Conservation (phyloP, 2,329 filamentous ascomycete species). For the Monosporascus ibericus region DNA sequence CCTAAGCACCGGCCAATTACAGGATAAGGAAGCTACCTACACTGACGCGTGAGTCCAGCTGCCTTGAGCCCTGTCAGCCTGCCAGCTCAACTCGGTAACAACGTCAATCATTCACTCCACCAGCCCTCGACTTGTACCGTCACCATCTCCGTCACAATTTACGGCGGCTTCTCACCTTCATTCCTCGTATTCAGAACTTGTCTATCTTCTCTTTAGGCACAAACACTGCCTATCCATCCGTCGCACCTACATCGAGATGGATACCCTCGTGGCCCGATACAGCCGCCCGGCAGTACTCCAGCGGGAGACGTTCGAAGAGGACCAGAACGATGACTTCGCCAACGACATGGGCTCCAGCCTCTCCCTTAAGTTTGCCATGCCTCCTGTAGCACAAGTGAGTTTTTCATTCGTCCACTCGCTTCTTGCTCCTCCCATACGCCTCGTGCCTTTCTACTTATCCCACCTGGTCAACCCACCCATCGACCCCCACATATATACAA, state of each 20-base stretch:
- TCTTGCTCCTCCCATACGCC: background rate
- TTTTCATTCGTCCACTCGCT: background rate
- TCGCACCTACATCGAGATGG: slow-evolving; percentile 52
- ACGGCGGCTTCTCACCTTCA: slow-evolving; percentile 1
- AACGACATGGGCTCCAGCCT: slow-evolving; percentile 66
- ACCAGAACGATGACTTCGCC: slow-evolving; percentile 69
- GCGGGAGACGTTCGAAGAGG: slow-evolving; percentile 64
- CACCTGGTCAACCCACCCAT: background rate
- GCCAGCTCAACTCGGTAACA: background rate
- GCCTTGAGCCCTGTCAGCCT: slow-evolving; percentile 18
- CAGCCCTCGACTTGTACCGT: slow-evolving; percentile 6
- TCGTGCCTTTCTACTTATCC: background rate
- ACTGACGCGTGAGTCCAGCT: slow-evolving; percentile 25
- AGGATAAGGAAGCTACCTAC: too few relatives aligned
- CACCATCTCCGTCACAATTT: slow-evolving; percentile 4
- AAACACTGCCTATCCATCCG: background rate
- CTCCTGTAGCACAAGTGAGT: slow-evolving; percentile 81
- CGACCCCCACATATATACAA: background rate
- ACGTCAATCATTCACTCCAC: slow-evolving; percentile 10
- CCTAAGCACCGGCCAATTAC: too few relatives aligned
- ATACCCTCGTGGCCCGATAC: slow-evolving; percentile 89
- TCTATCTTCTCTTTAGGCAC: background rate
- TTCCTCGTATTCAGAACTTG: background rate
- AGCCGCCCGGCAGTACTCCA: slow-evolving; percentile 68
- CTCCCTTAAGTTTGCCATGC: slow-evolving; percentile 90